A percentile compares a stretch with the other conserved stretches of the same genome.
Conservation (phyloP, 768 basidiomycete genomes). For the Cubamyces lactineus region DNA sequence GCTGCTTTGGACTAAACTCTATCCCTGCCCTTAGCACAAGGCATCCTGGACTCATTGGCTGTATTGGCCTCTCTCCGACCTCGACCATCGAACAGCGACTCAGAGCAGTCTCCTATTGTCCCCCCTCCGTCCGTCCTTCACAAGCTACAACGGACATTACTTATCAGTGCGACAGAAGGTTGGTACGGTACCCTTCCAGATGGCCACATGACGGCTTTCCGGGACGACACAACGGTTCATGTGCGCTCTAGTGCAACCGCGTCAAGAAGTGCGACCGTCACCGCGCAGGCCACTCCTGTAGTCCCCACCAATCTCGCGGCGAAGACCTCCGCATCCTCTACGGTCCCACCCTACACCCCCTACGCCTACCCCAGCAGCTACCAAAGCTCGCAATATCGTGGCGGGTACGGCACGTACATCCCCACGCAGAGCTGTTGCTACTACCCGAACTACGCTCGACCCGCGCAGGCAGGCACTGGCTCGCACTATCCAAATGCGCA, state of each 20-base stretch:
- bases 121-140: constrained; percentile 70
- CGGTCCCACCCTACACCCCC: constrained; percentile 32
- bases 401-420: constrained; percentile 44
- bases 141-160: constrained; percentile 71
- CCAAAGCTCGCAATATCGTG: constrained; percentile 35
- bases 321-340: constrained; percentile 32
- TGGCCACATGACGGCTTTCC: constrained; percentile 59
- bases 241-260: constrained; percentile 44
- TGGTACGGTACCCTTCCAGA: constrained; percentile 78
- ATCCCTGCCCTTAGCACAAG: constrained; percentile 53
- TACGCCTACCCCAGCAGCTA: constrained; percentile 34
- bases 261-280: constrained; percentile 36
- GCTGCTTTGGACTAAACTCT: constrained; percentile 10
- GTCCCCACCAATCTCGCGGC: constrained; percentile 35
- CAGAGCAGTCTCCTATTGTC: constrained; percentile 49
- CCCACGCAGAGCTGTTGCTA: constrained; percentile 40
- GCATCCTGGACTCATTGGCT: constrained; percentile 70
- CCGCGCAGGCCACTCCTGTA: constrained; percentile 32
- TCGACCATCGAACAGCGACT: constrained; percentile 47
- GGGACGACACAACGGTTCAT: constrained; percentile 76
- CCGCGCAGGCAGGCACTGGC: constrained; percentile 26
- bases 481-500: constrained; percentile 44
- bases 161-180: constrained; percentile 57
- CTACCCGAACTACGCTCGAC: constrained; percentile 32
- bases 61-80: constrained; percentile 74